Evolutionary conservation across 345 rosid genomes (phyloP), one percentile per base, ranked within the genome.

Genomic region (Gossypium sturtianum): DNA sequence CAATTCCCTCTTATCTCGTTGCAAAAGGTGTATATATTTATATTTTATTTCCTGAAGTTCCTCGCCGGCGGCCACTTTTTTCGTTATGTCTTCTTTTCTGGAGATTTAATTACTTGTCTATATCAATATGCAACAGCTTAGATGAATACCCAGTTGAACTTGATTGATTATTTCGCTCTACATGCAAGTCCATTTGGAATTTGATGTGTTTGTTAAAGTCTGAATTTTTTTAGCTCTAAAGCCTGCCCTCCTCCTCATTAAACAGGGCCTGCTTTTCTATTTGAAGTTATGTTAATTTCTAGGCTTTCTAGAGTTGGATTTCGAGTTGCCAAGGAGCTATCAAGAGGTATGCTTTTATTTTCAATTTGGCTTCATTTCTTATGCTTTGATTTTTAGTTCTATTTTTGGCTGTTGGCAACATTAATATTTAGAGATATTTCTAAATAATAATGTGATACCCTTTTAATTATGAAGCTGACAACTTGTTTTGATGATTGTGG

Each of bases 231-330:
- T 60, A 23, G 49, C 12, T 47, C 8, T 19, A 12, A 66, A 22
- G 17, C 16, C 1, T 3, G 22, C 7, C 29, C 52, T 69, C 5
- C 16, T 16, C 73, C 16, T 73, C 41, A 34, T 25, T 59, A 44
- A 43, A 45, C 57, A 15, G 44, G 53, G 57, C 10, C 44, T 17
- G 22, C 15, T 45, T 34, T 51, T 22, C n/a, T 15, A 74, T 67
- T 69, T 51, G 23, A 69, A 69, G 77, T 45, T 63, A 89, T 89
- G 94, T 15, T 85, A 16, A 51, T 80, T 48, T 80, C 83, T n/a
- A 82, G 84, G 74, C 59, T 85, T 62, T 73, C 87, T 59, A 85
- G 86, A 78, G 74, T 83, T 74, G 87, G 86, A 22, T 73, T 77
- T 77, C 62, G 81, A 72, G 66, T 84, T 68, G 79, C 77, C 57